Percentiles rank a stretch among this genome's conserved stretches.
Evolutionary conservation across 23 red algal species (phyloP).

Genomic region (Gracilaria vermiculophylla): DNA sequence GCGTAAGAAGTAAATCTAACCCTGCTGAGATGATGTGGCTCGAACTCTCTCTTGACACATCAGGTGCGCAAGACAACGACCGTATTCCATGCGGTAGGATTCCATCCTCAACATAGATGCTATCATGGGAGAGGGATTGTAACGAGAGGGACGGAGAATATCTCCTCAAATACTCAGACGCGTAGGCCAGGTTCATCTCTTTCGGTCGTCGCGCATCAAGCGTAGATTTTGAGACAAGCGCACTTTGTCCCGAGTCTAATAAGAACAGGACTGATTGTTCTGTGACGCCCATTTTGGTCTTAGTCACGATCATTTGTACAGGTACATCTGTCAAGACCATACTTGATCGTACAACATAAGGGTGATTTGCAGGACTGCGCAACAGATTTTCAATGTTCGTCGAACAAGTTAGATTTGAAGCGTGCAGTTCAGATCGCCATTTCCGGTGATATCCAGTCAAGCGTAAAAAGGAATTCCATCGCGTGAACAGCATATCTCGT

Average conservation of each 20-base stretch:
- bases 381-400: background rate
- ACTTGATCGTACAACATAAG: constrained; percentile 39
- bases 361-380: background rate
- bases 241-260: constrained; percentile 28
- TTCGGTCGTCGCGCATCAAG: constrained; percentile 39
- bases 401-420: background rate
- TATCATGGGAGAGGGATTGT: constrained; percentile 1
- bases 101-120: constrained; percentile 6
- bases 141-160: constrained; percentile 38
- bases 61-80: constrained; percentile 24
- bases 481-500: background rate
- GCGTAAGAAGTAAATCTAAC: constrained; percentile 24
- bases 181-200: background rate
- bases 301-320: constrained; percentile 17
- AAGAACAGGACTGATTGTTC: constrained; percentile 34
- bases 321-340: constrained; percentile 15
- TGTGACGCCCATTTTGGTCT: constrained; percentile 31
- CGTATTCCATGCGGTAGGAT: background rate
- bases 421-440: background rate
- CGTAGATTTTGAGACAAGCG: constrained; percentile 8
- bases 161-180: background rate
- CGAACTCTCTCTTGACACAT: constrained; percentile 29
- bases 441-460: background rate
- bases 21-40: constrained; percentile 19
- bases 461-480: background rate